Evolutionary conservation across 306 rosid genomes (phyloP), one percentile per base, ranked within the genome.

Genomic region (Trifolium subterraneum): DNA sequence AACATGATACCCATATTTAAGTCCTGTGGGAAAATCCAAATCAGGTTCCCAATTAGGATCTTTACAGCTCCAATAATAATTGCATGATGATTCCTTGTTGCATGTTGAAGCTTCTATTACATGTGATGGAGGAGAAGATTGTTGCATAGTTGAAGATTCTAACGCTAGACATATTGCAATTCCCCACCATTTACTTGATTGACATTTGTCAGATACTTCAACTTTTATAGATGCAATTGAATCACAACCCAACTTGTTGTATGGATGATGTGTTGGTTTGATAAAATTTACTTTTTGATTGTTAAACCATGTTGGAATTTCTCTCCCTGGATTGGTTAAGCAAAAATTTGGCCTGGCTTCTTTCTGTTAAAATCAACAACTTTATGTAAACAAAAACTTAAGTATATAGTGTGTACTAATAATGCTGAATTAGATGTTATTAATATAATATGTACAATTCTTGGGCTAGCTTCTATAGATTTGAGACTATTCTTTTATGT

Each of bases 261-360:
- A 59, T 27, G 58, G 77, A 42, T 45, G 45, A 10, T 72, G 45
- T 27, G 68, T 23, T 25, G 27, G 27, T 25, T 25, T 25, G 27
- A 25, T 25, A 25, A 25, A 25, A 25, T 25, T 3, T 3, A 25
- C 27, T 0, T 51, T 5, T 75, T 64, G 65, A 22, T 75, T 75
- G 33, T 70, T n/a, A 52, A 69, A 69, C 79, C 72, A 75, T 5
- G 62, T 11, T 52, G 39, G 64, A 22, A 64, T 75, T 38, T 51
- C 79, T 19, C 10, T 74, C 25, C 65, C 65, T 16, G 29, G 16
- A n/a, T 61, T 33, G 25, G 52, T 29, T 44, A 60, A 16, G 44
- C 54, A 60, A 59, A 59, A 10, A 3, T 42, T 12, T 13, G 60
- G 7, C 18, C 23, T 29, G 41, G 42, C 68, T 58, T 59, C 8